These are phyloP conservation scores for Psilocybe cubensis DNA, from an alignment of 768 basidiomycete species.

Conservation along the genomic window DNA sequence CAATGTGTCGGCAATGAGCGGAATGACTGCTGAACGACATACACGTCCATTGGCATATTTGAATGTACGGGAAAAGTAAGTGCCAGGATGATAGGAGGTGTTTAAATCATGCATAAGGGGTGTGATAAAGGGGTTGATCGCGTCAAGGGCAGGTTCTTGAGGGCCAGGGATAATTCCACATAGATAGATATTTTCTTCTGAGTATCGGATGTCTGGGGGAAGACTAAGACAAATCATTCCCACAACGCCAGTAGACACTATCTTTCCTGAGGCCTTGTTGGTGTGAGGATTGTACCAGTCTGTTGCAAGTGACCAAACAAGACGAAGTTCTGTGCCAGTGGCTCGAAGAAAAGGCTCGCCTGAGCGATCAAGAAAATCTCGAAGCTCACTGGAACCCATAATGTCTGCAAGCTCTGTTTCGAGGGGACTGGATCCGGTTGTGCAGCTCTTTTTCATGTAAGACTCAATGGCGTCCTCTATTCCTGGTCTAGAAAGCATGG, in stretches of 20 bases:
- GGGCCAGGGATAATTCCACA: too few species aligned
- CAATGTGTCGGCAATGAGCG: constrained; percentile 12
- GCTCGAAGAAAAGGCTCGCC: too few species aligned
- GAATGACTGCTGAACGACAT: constrained; percentile 8
- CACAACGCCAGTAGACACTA: constrained; percentile 1
- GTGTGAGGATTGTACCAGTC: constrained; percentile 5
- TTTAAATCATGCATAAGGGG: constrained; percentile 33
- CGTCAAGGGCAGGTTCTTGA: constrained; percentile 26
- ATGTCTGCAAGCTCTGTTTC: background rate
- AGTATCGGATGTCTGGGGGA: too few species aligned
- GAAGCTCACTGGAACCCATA: background rate
- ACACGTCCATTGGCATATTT: background rate
- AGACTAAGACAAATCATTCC: too few species aligned
- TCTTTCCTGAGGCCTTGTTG: constrained; percentile 3
- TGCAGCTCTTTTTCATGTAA: background rate
- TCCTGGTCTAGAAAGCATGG: constrained; percentile 11
- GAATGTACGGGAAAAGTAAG: constrained; percentile 6
- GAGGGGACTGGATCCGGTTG: too few species aligned
- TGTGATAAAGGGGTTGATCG: constrained; percentile 33
- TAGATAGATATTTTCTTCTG: too few species aligned
- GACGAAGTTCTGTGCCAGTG: background rate
- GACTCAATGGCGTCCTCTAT: constrained; percentile 7
- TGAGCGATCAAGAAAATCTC: too few species aligned
- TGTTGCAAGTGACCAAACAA: constrained; percentile 5
- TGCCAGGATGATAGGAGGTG: constrained; percentile 5